Evolutionary conservation across 441 rosid genomes (phyloP).

Genomic region (Populus hybrid): DNA sequence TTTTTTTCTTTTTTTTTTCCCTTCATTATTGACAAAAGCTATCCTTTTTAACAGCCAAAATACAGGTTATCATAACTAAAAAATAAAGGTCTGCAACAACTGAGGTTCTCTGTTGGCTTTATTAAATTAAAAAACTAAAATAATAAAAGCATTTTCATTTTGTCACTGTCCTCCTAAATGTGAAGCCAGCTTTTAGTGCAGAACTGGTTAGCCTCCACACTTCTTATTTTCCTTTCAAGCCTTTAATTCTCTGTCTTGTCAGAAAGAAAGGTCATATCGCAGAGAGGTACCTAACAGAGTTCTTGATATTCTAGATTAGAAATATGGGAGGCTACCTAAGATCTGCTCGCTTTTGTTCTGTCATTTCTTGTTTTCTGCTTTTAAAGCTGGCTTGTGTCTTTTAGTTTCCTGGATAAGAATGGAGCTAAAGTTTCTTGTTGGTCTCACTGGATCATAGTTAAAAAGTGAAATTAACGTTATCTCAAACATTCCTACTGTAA

Average conservation of each 20-base stretch:
- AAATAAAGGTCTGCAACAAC: background rate
- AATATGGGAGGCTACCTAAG: constrained; percentile 1
- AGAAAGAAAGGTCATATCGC: background rate
- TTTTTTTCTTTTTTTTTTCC: background rate
- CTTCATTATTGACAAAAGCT: constrained; percentile 9
- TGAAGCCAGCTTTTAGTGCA: background rate
- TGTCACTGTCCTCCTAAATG: background rate
- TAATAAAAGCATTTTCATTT: background rate
- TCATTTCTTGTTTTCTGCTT: background rate
- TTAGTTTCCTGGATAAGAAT: background rate
- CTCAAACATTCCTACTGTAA: background rate
- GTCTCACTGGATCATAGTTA: background rate
- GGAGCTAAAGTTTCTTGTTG: background rate
- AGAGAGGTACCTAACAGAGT: constrained; percentile 6
- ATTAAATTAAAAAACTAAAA: constrained; percentile 1
- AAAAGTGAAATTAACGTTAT: background rate
- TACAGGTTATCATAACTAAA: constrained; percentile 35
- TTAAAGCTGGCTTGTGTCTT: constrained; percentile 13
- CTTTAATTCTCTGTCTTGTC: constrained; percentile 10
- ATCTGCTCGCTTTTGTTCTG: constrained; percentile 12
- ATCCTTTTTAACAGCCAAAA: constrained; percentile 11
- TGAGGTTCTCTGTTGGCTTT: background rate
- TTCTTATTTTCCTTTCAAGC: background rate
- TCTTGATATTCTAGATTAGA: background rate
- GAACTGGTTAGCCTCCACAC: background rate